phyloP scores from a whole-genome alignment of 2,329 filamentous ascomycete species.

The Lasiodiplodia theobromae region DNA sequence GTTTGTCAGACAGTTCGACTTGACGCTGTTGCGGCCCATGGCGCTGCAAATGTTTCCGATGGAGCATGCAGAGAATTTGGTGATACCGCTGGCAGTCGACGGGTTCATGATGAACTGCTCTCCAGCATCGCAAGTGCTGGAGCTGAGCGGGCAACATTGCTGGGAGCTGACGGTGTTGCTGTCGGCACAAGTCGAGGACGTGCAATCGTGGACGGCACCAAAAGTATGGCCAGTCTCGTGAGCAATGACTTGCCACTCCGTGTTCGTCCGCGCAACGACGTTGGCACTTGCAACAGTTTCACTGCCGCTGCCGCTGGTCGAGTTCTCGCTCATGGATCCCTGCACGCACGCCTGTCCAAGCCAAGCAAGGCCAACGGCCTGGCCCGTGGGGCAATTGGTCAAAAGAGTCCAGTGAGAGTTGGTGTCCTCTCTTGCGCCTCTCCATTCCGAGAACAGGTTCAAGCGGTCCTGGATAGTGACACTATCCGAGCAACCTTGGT shows the following conservation, averaged over 20 bases:
- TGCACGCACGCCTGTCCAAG: conserved; percentile 83
- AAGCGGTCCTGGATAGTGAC: conserved; percentile 77
- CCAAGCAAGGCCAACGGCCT: conserved; percentile 92
- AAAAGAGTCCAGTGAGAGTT: conserved; percentile 96
- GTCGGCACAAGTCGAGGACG: conserved; percentile 68
- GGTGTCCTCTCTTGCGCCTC: conserved; percentile 75
- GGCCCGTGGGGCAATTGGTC: conserved; percentile 79
- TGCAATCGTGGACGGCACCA: conserved; percentile 94
- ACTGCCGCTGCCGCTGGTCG: conserved; percentile 49
- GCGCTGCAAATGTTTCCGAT: conserved; percentile 95
- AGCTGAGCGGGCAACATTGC: conserved; percentile 78
- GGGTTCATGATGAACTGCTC: conserved; percentile 96
- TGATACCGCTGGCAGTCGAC: conserved; percentile 76
- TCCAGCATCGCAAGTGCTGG: conserved; percentile 73
- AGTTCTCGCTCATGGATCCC: conserved; percentile 51
- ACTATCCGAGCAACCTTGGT: conserved; percentile 71
- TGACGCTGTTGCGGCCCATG: conserved; percentile 77
- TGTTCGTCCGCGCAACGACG: conserved; percentile 82
- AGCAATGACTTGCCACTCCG: conserved; percentile 95
- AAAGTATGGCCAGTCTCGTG: conserved; percentile 96
- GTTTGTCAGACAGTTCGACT: conserved; percentile 78
- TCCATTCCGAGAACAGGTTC: conserved; percentile 88
- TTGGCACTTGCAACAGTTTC: conserved; percentile 87
- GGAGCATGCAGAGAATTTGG: conserved; percentile 83
- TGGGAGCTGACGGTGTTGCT: conserved; percentile 65